phyloP scores from a whole-genome alignment of 306 rosid genomes.

The Fragaria ananassa region DNA sequence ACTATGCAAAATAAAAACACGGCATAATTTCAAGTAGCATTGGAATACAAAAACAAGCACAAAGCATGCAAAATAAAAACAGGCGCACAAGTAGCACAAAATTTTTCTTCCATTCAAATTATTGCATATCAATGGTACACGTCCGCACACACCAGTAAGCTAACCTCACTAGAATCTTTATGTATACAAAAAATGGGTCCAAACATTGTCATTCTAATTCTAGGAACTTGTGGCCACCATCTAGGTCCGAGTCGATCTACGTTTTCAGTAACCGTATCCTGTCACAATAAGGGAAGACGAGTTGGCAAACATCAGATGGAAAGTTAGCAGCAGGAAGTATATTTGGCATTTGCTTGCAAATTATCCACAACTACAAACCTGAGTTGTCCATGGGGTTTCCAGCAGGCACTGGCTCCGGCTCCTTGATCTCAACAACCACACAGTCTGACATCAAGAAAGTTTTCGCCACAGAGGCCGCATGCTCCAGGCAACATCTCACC shows the following conservation, averaged over 20 bases:
- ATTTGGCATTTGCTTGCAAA: not conserved
- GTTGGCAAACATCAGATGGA: not conserved
- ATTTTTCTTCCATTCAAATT: constrained; percentile 1
- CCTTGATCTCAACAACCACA: constrained; percentile 97
- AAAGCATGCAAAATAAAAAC: not conserved
- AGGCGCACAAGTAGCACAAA: not conserved
- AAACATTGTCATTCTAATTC: not conserved
- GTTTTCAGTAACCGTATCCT: constrained; percentile 61
- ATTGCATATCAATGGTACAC: constrained; percentile 16
- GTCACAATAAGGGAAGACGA: not conserved
- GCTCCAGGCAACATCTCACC: constrained; percentile 98
- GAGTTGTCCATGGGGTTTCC: constrained; percentile 96
- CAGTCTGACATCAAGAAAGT: constrained; percentile 98
- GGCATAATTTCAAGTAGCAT: not conserved
- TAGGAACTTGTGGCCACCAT: constrained; percentile 1
- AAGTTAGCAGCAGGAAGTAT: no score
- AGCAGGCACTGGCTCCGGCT: constrained; percentile 66
- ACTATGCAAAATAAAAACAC: no score
- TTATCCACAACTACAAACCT: constrained; percentile 39
- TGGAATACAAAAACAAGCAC: not conserved
- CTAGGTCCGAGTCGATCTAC: not conserved
- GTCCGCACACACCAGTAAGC: constrained; percentile 3
- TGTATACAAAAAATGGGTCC: constrained; percentile 19
- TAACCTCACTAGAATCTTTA: constrained; percentile 14
- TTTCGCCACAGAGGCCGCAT: constrained; percentile 94